Evolutionary conservation across 768 basidiomycete genomes (phyloP), one percentile per base, ranked within the genome.

Genomic region (Kwoniella heveanensis): DNA sequence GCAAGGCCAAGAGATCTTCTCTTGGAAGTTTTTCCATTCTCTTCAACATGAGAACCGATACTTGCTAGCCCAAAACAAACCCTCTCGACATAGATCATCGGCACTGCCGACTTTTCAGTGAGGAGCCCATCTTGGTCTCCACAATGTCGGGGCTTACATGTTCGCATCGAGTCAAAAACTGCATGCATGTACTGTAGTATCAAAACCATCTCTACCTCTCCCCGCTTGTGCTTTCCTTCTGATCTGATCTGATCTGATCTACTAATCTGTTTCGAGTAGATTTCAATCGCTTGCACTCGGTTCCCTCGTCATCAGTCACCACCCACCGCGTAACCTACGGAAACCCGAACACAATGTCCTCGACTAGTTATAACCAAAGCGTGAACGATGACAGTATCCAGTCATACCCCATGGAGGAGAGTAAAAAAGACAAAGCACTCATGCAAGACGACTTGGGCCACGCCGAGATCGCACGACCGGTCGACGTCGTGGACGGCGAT

Each of bases 381-480:
- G 17, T 3, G 9, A 7, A 44, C 21, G 48, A 26, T 26, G 48
- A 49, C 22, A 49, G 48, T 24, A 26, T 26, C 17, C 21, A 22
- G 22, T 24, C 48, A 22, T 49, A 49, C 22, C 48, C 48, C 48
- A 49, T 49, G 48, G 25, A 4, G 32, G 58, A 60, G 21, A 9
- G 30, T 10, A 60, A 60, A 60, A 37, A 36, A 0, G 58, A 60
- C 50, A 62, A 54, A 47, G 39, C 39, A 36, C 8, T 44, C 37
- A 22, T n/a, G 19, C 29, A 60, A 24, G 37, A 51, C 15, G 12
- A 51, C 44, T 22, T 49, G 13, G 54, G 54, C 25, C 30, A 54
- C 12, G 54, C 54, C 32, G 53, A 62, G 37, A 19, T 55, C 24
- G 54, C 60, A 22, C 26, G 49, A 37, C 60, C 60, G 15, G 53